Base-by-base conservation (phyloP, 2,329 filamentous ascomycete genomes). In the Colletotrichum orchidophilum region DNA sequence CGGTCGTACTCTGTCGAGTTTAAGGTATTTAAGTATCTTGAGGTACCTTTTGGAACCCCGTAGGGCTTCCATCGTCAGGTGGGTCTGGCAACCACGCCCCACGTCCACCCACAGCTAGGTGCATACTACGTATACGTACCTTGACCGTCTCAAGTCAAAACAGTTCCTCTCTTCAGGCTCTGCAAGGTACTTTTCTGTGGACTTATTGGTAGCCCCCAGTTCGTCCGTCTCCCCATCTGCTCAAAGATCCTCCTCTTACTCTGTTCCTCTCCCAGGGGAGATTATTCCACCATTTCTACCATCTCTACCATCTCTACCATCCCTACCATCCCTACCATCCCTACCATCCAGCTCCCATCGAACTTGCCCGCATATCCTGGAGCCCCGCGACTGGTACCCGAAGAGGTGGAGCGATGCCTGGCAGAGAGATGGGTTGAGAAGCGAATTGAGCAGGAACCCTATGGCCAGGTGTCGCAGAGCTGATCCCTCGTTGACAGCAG, bases 131-230 rank as follows among this genome's bases (percentile, higher is more conserved):
- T 57, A 39, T 39, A 24, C 18, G 55, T 33, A 29, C n/a, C n/a
- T n/a, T n/a, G n/a, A n/a, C n/a, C n/a, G n/a, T n/a, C n/a, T n/a
- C n/a, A n/a, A n/a, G 35, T 57, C 29, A n/a, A 27, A n/a, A 12
- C 27, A 24, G 18, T 21, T 4, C 27, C 27, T 50, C 39, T 50
- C 42, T 50, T 35, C 46, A 27, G 33, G 13, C 29, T 62, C 59
- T 52, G 59, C 59, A 62, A 35, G 59, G 59, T 62, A 62, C 59
- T 52, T 62, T 50, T 52, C n/a, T 12, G 29, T 62, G 59, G 42
- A n/a, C 21, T n/a, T n/a, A 9, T 21, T 52, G 58, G 58, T 21
- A 27, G 15, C n/a, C 27, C 13, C 42, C 42, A 18, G 9, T 21
- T 11, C 24, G 26, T 50, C 5, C 39, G 31, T 18, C 15, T 24